phyloP scores from a whole-genome alignment of 495 filamentous ascomycete species.

The Hypoxylon subgilvum region DNA sequence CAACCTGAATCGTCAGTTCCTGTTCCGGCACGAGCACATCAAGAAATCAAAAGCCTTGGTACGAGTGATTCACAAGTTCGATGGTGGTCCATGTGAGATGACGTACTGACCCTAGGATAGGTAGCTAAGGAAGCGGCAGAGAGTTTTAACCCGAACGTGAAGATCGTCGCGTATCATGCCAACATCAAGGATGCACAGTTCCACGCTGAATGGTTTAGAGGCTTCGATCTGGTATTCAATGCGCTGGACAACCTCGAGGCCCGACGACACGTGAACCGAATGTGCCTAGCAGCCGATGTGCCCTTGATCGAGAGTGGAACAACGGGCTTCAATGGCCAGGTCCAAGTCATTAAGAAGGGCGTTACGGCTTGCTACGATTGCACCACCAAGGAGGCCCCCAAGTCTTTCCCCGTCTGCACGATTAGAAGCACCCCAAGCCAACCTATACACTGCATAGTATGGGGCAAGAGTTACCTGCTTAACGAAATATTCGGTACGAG shows the following conservation, averaged over 20 bases:
- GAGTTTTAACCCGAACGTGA: constrained; percentile 88
- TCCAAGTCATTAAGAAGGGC: constrained; percentile 95
- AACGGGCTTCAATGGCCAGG: constrained; percentile 97
- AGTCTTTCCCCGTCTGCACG: constrained; percentile 92
- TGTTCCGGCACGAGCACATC: constrained; percentile 96
- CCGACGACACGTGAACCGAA: constrained; percentile 91
- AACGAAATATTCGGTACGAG: constrained; percentile 92
- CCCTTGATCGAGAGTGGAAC: constrained; percentile 96
- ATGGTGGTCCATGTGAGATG: constrained; percentile 7
- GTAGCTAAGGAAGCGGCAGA: constrained; percentile 92
- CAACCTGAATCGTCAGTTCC: constrained; percentile 97
- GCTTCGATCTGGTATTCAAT: constrained; percentile 90
- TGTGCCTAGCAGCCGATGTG: constrained; percentile 92
- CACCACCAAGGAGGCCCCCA: constrained; percentile 83
- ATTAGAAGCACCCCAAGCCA: constrained; percentile 94
- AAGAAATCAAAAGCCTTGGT: constrained; percentile 96
- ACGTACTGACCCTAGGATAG: constrained; percentile 55
- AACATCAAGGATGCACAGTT: constrained; percentile 96
- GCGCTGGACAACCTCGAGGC: constrained; percentile 96
- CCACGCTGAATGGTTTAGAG: constrained; percentile 85
- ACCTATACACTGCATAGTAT: constrained; percentile 99
- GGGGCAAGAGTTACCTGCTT: constrained; percentile 95
- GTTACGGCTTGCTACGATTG: constrained; percentile 97
- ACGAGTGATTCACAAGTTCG: constrained; percentile 42
- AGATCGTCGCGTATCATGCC: constrained; percentile 87